phyloP scores from a whole-genome alignment of 768 basidiomycete species.

The Cystobasidiopsis lactophilus region DNA sequence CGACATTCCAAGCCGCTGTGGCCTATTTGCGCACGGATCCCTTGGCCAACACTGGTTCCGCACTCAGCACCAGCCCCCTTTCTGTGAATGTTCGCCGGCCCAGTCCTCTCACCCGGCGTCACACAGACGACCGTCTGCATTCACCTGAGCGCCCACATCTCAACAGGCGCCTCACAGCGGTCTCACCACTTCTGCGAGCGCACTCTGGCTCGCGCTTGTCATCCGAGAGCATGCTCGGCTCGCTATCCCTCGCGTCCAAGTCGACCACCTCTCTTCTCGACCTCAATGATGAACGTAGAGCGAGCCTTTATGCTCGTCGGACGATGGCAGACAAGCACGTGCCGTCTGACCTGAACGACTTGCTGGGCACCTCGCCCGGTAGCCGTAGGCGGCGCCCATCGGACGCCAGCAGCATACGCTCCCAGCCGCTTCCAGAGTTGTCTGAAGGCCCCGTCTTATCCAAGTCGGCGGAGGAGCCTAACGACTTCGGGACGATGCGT shows the following conservation, averaged over 20 bases:
- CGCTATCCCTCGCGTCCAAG: background rate
- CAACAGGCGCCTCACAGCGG: background rate
- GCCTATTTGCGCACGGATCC: conserved; percentile 12
- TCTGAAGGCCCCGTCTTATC: no score
- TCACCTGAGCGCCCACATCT: background rate
- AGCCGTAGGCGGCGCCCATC: no score
- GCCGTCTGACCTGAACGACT: background rate
- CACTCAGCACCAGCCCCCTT: background rate
- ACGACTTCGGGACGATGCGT: no score
- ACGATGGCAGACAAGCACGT: background rate
- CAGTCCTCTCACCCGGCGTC: background rate
- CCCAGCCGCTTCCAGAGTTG: no score
- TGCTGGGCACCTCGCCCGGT: no score
- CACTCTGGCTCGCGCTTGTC: background rate
- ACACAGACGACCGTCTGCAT: background rate
- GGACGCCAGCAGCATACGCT: no score
- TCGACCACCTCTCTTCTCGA: background rate
- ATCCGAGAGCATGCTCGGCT: background rate
- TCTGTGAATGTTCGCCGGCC: background rate
- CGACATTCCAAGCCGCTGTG: conserved; percentile 14
- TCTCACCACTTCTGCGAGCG: background rate
- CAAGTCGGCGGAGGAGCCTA: no score
- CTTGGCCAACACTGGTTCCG: background rate
- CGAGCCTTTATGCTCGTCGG: background rate
- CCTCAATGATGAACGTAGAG: background rate